These are phyloP conservation scores for Podospora conica DNA, from an alignment of 495 filamentous ascomycete species.

Conservation along the genomic window DNA sequence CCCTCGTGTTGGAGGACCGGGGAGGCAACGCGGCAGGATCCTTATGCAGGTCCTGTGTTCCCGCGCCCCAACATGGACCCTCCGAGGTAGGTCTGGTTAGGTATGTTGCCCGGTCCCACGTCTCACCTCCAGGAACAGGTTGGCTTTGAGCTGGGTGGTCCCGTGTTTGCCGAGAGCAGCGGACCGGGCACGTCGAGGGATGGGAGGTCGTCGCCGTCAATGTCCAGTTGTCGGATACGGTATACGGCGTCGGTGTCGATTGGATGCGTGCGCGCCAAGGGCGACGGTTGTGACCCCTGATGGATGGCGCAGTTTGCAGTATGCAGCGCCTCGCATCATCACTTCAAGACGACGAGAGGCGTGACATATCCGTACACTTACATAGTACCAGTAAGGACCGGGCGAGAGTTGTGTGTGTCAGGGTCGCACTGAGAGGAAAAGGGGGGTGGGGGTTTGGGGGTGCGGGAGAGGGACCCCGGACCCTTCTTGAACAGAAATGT, in stretches of 20 bases:
- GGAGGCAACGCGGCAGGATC: not conserved
- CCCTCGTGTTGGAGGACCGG: not conserved
- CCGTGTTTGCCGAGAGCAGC: not conserved
- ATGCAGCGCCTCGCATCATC: not conserved
- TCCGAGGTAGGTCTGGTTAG: no score
- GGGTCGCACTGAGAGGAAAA: not conserved
- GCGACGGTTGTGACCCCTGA: not conserved
- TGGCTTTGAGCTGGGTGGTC: no score
- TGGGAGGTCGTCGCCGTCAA: not conserved
- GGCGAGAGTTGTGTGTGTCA: not conserved
- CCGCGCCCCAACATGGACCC: no score
- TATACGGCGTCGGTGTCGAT: not conserved
- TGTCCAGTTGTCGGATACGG: not conserved
- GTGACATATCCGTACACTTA: no score
- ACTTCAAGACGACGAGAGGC: not conserved
- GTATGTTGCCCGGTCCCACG: not conserved
- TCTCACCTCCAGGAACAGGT: no score
- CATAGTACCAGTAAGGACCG: not conserved
- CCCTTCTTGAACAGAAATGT: not conserved
- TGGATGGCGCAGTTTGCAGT: not conserved
- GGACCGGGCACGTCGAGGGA: not conserved
- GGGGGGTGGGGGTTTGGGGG: not conserved
- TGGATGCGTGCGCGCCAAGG: not conserved
- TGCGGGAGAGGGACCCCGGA: not conserved
- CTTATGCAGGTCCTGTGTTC: conserved; percentile 3